phyloP scores from a whole-genome alignment of 208 protist species.

The Leishmania aethiopica region DNA sequence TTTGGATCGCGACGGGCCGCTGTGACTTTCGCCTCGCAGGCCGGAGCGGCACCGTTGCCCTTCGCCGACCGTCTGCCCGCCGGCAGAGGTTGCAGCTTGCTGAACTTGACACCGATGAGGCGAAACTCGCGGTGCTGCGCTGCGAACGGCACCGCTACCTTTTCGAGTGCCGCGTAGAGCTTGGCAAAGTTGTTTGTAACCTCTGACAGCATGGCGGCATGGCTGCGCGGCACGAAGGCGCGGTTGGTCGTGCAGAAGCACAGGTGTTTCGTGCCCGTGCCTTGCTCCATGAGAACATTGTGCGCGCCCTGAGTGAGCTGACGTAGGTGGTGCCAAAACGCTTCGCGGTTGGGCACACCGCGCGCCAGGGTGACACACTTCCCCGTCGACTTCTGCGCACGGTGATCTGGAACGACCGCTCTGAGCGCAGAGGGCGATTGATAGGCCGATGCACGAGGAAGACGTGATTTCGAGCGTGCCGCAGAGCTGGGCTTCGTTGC shows the following conservation, averaged over 20 bases:
- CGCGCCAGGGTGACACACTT: conserved; percentile 48
- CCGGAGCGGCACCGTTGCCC: too few species aligned
- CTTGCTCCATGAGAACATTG: conserved; percentile 32
- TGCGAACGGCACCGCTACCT: conserved; percentile 30
- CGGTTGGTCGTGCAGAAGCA: conserved; percentile 37
- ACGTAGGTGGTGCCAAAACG: conserved; percentile 26
- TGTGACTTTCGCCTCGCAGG: too few species aligned
- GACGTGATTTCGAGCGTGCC: neutral
- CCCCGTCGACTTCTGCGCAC: conserved; percentile 43
- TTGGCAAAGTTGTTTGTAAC: conserved; percentile 29
- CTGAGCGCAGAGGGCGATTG: neutral
- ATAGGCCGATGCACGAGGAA: neutral
- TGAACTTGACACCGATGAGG: conserved; percentile 45
- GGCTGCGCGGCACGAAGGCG: conserved; percentile 28
- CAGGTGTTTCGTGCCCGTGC: conserved; percentile 22
- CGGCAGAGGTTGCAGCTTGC: conserved; percentile 22
- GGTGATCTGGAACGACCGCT: neutral
- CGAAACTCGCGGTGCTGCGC: conserved; percentile 35
- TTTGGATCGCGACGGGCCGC: too few species aligned
- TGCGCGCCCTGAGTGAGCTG: conserved; percentile 28
- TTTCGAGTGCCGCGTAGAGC: conserved; percentile 17
- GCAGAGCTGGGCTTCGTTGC: neutral
- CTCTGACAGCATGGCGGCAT: conserved; percentile 35
- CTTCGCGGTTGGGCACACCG: conserved; percentile 15
- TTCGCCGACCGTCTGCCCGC: too few species aligned